Conservation (phyloP, 768 basidiomycete species). For the Pleurotus sapidus region DNA sequence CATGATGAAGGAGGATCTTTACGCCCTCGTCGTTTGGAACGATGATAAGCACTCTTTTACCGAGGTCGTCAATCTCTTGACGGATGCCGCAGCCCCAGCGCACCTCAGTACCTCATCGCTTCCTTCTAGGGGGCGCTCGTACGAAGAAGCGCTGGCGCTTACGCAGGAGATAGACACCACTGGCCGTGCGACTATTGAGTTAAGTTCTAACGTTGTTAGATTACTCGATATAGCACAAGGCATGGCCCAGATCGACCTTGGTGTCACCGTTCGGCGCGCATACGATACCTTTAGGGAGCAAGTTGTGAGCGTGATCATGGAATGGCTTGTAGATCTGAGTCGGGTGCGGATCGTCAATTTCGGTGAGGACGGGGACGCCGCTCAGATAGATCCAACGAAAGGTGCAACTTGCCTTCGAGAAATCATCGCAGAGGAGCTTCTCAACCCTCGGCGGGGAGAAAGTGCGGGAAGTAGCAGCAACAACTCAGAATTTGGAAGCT, state of each 20-base stretch:
- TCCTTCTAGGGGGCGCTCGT: slow-evolving; percentile 27
- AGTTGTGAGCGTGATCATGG: slow-evolving; percentile 77
- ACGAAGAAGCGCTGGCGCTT: slow-evolving; percentile 54
- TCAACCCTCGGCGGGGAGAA: slow-evolving; percentile 58
- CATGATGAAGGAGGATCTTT: slow-evolving; percentile 68
- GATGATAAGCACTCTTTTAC: slow-evolving; percentile 96
- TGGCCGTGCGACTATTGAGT: slow-evolving; percentile 84
- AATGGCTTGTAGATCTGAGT: slow-evolving; percentile 83
- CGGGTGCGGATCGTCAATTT: slow-evolving; percentile 58
- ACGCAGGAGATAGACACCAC: slow-evolving; percentile 68
- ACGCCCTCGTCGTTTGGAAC: slow-evolving; percentile 88
- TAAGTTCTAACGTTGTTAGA: slow-evolving; percentile 47
- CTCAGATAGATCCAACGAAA: not conserved
- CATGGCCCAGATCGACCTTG: slow-evolving; percentile 86
- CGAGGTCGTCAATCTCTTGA: slow-evolving; percentile 76
- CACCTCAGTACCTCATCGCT: not conserved
- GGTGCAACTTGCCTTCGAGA: slow-evolving; percentile 67
- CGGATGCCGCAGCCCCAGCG: slow-evolving; percentile 42
- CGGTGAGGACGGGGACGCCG: not conserved
- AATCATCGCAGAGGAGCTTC: slow-evolving; percentile 65
- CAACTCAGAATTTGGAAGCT: slow-evolving; percentile 46
- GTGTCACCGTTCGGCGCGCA: slow-evolving; percentile 83
- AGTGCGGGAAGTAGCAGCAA: slow-evolving; percentile 37
- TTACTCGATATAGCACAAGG: slow-evolving; percentile 78
- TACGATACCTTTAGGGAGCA: slow-evolving; percentile 90